phyloP scores from a whole-genome alignment of 2,329 filamentous ascomycete genomes.

The Venturia effusa region DNA sequence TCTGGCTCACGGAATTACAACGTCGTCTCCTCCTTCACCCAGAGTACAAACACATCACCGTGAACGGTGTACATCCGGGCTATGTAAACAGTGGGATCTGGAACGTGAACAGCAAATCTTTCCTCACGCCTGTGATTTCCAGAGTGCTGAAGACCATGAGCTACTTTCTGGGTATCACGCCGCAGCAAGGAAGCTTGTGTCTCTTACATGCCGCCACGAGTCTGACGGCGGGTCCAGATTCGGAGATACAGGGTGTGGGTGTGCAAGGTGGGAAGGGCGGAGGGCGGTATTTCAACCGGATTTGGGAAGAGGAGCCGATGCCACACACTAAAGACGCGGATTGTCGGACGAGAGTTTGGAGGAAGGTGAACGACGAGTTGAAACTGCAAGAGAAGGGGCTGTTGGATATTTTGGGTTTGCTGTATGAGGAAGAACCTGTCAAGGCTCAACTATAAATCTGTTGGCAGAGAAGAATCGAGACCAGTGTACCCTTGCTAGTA shows the following conservation, averaged over 20 bases:
- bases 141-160: conserved; percentile 10
- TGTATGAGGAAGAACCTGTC: conserved; percentile 2
- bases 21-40: conserved; percentile 15
- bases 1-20: conserved; percentile 24
- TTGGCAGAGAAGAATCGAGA: not conserved
- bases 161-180: conserved; percentile 15
- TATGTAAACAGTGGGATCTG: conserved; percentile 23
- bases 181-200: conserved; percentile 18
- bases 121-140: conserved; percentile 24
- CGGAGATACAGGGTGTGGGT: conserved; percentile 14
- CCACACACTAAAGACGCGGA: conserved; percentile 18
- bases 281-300: conserved; percentile 18
- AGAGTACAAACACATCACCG: conserved; percentile 19
- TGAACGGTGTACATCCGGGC: conserved; percentile 24
- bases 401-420: conserved; percentile 12
- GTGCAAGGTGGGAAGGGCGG: conserved; percentile 14
- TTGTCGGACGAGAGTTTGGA: conserved; percentile 17
- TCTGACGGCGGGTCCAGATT: conserved; percentile 15
- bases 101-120: conserved; percentile 17
- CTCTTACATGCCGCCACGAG: conserved; percentile 17
- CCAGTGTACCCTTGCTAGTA: not conserved
- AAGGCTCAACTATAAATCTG: not conserved
- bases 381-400: conserved; percentile 16
- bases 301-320: conserved; percentile 18
- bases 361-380: conserved; percentile 17